These are phyloP conservation scores for Striga asiatica DNA, from an alignment of 257 asterid genomes.

Conservation along the genomic window DNA sequence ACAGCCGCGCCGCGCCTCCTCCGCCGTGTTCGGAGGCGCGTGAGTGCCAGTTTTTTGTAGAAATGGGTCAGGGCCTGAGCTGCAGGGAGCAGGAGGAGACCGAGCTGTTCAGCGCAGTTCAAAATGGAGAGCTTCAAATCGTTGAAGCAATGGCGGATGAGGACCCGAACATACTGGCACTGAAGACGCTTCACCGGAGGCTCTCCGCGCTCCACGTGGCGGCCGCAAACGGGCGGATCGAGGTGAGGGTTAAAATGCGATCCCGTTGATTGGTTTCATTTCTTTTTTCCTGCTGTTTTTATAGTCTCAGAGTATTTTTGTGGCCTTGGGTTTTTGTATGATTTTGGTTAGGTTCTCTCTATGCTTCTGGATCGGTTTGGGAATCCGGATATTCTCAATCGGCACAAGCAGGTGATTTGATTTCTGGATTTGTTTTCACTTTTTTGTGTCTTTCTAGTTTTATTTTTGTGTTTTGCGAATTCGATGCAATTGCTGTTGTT, in stretches of 20 bases:
- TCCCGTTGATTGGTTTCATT: neutral
- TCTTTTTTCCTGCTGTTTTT: neutral
- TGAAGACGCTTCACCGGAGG: constrained; percentile 29
- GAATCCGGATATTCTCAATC: constrained; percentile 64
- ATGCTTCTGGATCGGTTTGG: constrained; percentile 58
- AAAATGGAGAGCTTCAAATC: constrained; percentile 49
- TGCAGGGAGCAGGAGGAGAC: constrained; percentile 35
- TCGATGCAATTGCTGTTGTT: no score
- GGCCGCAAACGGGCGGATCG: constrained; percentile 60
- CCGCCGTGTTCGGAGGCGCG: constrained; percentile 63
- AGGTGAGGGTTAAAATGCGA: constrained; percentile 29
- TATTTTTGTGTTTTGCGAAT: no score
- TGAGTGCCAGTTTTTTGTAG: constrained; percentile 2
- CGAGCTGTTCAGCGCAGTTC: constrained; percentile 50
- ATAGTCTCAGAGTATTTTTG: neutral
- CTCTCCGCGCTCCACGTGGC: constrained; percentile 65
- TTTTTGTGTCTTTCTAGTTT: no score
- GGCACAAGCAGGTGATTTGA: constrained; percentile 58
- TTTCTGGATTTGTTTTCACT: neutral
- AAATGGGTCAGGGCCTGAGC: constrained; percentile 68
- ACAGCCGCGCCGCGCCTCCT: constrained; percentile 23
- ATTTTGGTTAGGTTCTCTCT: constrained; percentile 44
- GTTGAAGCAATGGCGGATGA: constrained; percentile 47
- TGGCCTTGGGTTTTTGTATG: neutral
- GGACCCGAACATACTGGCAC: constrained; percentile 34